These are phyloP conservation scores for Aspergillus hiratsukae DNA, from an alignment of 2,329 filamentous ascomycete genomes.

Conservation along the genomic window DNA sequence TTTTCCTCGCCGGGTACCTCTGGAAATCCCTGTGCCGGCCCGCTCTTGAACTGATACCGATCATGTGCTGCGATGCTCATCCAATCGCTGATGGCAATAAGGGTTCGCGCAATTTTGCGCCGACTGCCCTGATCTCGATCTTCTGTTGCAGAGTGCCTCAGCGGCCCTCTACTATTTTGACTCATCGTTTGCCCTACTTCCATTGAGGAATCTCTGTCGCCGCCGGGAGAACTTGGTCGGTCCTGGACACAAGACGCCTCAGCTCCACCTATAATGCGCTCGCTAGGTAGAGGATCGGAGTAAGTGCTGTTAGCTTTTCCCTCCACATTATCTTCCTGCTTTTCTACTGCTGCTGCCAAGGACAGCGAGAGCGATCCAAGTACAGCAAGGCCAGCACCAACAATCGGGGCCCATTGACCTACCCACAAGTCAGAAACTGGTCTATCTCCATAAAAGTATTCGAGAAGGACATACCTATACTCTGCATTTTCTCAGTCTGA, in stretches of 20 bases:
- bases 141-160: background rate
- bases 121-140: background rate
- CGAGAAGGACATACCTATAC: background rate
- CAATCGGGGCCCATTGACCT: slow-evolving; percentile 36
- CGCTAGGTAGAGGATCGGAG: background rate
- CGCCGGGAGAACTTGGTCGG: background rate
- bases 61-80: slow-evolving; percentile 36
- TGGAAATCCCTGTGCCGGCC: slow-evolving; percentile 50
- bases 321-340: slow-evolving; percentile 24
- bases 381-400: slow-evolving; percentile 54
- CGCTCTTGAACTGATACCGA: slow-evolving; percentile 48
- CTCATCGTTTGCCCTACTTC: background rate
- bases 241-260: background rate
- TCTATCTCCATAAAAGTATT: slow-evolving; percentile 37
- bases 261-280: background rate
- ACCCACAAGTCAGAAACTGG: slow-evolving; percentile 4
- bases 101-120: background rate
- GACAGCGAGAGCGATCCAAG: slow-evolving; percentile 57
- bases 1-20: slow-evolving; percentile 51
- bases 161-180: background rate
- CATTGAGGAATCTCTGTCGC: background rate
- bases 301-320: slow-evolving; percentile 42
- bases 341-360: slow-evolving; percentile 36
- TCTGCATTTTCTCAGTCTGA: background rate
- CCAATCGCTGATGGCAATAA: background rate